phyloP scores from a whole-genome alignment of 495 filamentous ascomycete genomes.

The Geopyxis carbonaria region DNA sequence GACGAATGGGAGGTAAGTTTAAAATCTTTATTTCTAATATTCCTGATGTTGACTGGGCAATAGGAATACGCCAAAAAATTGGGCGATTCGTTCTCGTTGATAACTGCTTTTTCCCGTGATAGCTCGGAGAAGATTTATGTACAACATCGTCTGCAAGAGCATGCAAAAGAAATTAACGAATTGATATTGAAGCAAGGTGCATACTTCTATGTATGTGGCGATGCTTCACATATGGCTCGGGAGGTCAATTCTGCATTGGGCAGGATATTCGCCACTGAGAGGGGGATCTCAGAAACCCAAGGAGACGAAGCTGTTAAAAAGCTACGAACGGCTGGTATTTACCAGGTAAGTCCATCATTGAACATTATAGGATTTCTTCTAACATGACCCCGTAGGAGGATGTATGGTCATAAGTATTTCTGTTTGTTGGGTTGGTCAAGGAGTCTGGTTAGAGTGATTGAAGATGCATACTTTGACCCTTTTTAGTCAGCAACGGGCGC shows the following conservation, averaged over 20 bases:
- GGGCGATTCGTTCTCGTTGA: constrained; percentile 69
- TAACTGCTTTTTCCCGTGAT: constrained; percentile 89
- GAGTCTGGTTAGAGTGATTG: too few species aligned
- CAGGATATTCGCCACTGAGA: constrained; percentile 68
- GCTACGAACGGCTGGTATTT: constrained; percentile 83
- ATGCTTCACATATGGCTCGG: constrained; percentile 94
- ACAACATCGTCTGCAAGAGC: constrained; percentile 76
- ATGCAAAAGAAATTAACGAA: constrained; percentile 68
- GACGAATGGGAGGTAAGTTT: constrained; percentile 87
- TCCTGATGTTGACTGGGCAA: background rate
- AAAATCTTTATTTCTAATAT: constrained; percentile 28
- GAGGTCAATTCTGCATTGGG: constrained; percentile 78
- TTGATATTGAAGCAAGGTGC: constrained; percentile 70
- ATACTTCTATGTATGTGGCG: constrained; percentile 96
- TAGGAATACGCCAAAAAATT: constrained; percentile 67
- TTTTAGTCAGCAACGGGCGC: too few species aligned
- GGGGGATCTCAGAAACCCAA: constrained; percentile 63
- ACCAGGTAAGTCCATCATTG: constrained; percentile 44
- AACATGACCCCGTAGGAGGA: constrained; percentile 41
- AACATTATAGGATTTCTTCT: background rate
- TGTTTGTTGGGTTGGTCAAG: too few species aligned
- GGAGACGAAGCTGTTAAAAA: constrained; percentile 91
- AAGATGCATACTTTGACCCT: too few species aligned
- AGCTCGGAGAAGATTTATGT: constrained; percentile 82
- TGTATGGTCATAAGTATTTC: constrained; percentile 69